Percentiles rank a stretch among this genome's conserved stretches.
These are phyloP conservation scores for Naganishia cerealis DNA, from an alignment of 1,284 basidiomycete genomes.

Conservation along the genomic window DNA sequence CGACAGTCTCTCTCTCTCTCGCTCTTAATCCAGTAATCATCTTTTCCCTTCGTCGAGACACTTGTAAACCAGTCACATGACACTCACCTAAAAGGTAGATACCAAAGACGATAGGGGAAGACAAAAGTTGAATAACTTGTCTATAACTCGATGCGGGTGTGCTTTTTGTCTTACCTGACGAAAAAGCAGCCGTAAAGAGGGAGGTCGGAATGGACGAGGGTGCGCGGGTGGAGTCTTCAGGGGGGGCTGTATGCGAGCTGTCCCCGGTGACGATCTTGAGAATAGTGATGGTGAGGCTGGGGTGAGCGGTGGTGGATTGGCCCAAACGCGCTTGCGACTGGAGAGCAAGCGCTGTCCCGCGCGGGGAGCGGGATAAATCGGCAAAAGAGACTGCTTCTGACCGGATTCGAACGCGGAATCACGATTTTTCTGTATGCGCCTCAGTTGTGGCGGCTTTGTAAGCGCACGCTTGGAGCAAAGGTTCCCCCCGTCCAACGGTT, in stretches of 20 bases:
- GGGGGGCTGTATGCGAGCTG: background rate
- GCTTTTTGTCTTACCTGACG: conserved; percentile 30
- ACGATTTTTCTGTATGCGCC: background rate
- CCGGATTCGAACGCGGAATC: background rate
- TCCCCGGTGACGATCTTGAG: conserved; percentile 12
- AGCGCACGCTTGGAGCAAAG: background rate
- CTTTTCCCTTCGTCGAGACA: background rate
- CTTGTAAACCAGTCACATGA: background rate
- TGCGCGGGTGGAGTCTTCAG: conserved; percentile 7
- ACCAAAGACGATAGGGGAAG: conserved; percentile 2
- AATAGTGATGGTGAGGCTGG: conserved; percentile 13
- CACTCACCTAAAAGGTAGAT: conserved; percentile 27
- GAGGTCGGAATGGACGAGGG: conserved; percentile 26
- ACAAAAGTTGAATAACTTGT: conserved; percentile 22
- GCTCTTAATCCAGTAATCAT: background rate
- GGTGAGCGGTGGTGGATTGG: background rate
- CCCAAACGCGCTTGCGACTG: background rate
- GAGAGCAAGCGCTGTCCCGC: background rate
- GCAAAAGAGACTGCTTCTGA: background rate
- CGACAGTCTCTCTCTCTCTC: background rate
- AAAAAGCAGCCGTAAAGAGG: conserved; percentile 36
- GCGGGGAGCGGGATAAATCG: background rate
- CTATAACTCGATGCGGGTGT: conserved; percentile 37
- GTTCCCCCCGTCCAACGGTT: background rate
- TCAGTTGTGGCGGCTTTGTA: background rate